Base-by-base conservation (phyloP, 768 basidiomycete species). In the Boletus rubropictus region DNA sequence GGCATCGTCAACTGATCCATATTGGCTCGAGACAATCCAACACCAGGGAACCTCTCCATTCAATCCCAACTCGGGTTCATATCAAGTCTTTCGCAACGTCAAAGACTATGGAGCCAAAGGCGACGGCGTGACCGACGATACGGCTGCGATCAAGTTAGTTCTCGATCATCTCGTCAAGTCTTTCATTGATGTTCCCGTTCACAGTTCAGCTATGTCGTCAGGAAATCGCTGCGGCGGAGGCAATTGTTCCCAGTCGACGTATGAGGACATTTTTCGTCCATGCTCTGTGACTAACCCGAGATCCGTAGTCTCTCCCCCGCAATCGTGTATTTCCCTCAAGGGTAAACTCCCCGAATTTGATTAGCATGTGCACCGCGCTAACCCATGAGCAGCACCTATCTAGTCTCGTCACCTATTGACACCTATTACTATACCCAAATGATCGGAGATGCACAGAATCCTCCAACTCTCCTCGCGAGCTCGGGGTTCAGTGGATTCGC, bases 341-440 rank as follows among this genome's bases (percentile, higher is more conserved):
- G 86, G 84, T 82, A 59, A 53, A 18, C 25, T 8, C 2, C 2
- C 39, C 21, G 0, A 21, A 17, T 34, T 42, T 25, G 12, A 34
- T 44, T 32, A 3, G 3, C n/a, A 1, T 25, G 3, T 28, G 15
- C 22, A 14, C 7, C 4, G n/a, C 8, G 8, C 50, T 56, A 39
- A 56, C 44, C 8, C 6, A 5, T 33, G 28, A 45, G 31, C 52
- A 86, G 84, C 47, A 81, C 75, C 7, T 89, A 89, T 60, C 66
- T 81, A 6, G 76, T 89, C 39, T 80, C 84, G 0, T 59, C 76
- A 3, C 72, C 86, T 3, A 80, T 89, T 39, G 66, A 83, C 33
- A 75, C 83, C 1, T 82, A 80, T 56, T 89, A 89, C 60, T 86
- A 86, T 60, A 87, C 85, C 2, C 80, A 84, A 63, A 68, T 89